Evolutionary conservation across 2,329 filamentous ascomycete genomes (phyloP).

Genomic region (Chaetomiaceae sp.): DNA sequence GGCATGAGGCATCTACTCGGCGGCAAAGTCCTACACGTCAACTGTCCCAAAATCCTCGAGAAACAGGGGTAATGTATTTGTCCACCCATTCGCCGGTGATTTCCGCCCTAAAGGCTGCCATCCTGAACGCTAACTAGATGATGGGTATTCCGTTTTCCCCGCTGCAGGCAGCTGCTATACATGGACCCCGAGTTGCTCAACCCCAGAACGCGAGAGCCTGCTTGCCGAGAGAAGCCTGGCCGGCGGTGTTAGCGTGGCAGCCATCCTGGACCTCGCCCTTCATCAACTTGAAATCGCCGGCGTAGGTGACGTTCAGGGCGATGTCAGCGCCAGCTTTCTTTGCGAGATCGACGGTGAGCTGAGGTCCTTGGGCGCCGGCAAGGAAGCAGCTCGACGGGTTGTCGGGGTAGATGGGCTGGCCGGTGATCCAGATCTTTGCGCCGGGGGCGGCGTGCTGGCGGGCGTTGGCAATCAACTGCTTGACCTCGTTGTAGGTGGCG

Average conservation of each 20-base stretch:
- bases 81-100: too few species aligned
- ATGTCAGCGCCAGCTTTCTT: conserved; percentile 25
- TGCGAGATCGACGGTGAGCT: conserved; percentile 26
- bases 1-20: too few species aligned
- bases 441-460: conserved; percentile 26
- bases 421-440: conserved; percentile 29
- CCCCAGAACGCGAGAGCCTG: conserved; percentile 20
- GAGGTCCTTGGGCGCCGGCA: conserved; percentile 23
- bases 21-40: too few species aligned
- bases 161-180: too few species aligned
- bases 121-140: too few species aligned
- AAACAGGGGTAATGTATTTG: too few species aligned
- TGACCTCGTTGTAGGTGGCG: conserved; percentile 29
- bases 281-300: conserved; percentile 26
- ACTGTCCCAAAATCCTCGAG: too few species aligned
- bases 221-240: conserved; percentile 21
- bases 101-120: too few species aligned
- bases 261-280: conserved; percentile 27
- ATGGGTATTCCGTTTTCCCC: too few species aligned
- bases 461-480: conserved; percentile 29
- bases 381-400: conserved; percentile 23
- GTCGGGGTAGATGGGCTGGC: conserved; percentile 29
- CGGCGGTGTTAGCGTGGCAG: conserved; percentile 28
- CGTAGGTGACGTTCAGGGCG: conserved; percentile 24
- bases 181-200: too few species aligned